Evolutionary conservation across 176 grass and related monocot genomes (phyloP).

Genomic region (Tuctoria greenei): DNA sequence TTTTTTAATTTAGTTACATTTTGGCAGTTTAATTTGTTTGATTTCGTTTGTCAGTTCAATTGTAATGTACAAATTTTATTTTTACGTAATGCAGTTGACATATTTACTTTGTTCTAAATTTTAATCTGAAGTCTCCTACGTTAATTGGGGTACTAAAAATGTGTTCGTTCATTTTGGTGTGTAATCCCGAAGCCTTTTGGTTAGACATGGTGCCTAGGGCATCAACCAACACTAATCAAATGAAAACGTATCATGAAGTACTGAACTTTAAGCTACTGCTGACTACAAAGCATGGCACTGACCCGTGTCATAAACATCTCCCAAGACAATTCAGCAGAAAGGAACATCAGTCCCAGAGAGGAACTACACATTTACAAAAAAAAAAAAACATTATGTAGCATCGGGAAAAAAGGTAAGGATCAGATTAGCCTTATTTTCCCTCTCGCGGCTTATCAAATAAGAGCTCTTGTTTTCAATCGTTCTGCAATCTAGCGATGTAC

Average conservation of each 20-base stretch:
- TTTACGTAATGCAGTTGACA: no score
- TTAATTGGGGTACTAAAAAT: no score
- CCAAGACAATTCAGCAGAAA: background rate
- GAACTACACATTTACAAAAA: constrained; percentile 16
- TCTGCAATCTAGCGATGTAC: constrained; percentile 87
- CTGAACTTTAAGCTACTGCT: background rate
- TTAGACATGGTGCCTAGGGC: no score
- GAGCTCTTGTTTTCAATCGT: constrained; percentile 47
- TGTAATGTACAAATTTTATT: no score
- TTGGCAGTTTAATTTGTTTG: no score
- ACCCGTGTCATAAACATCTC: background rate
- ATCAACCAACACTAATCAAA: no score
- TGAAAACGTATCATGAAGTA: background rate
- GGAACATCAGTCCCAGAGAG: background rate
- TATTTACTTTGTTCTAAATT: no score
- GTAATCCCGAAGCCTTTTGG: no score
- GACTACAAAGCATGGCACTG: background rate
- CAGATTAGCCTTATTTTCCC: background rate
- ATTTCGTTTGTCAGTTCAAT: no score
- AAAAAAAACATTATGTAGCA: constrained; percentile 8
- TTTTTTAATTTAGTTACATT: no score
- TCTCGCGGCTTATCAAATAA: background rate
- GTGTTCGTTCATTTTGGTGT: no score
- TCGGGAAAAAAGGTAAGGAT: background rate
- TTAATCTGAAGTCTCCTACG: no score